These are phyloP conservation scores for Cinchona pubescens DNA, from an alignment of 257 asterid genomes.

Conservation along the genomic window DNA sequence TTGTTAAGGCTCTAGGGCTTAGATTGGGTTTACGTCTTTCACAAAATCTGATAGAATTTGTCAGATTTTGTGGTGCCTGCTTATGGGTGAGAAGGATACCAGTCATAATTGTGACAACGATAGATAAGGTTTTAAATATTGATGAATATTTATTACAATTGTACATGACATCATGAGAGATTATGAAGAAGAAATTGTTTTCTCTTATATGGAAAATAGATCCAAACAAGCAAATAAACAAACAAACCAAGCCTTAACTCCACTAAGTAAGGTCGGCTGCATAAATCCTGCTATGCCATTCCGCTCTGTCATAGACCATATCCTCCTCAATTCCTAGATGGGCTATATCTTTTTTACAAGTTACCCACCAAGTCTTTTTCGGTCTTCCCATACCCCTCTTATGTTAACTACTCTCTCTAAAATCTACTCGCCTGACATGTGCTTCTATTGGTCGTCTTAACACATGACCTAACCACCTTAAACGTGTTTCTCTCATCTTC, in stretches of 20 bases:
- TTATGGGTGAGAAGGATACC: background rate
- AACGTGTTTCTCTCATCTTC: too few relatives aligned
- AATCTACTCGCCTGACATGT: too few relatives aligned
- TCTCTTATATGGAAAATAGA: background rate
- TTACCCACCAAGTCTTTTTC: too few relatives aligned
- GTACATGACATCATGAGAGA: background rate
- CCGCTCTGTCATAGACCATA: too few relatives aligned
- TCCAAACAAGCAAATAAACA: background rate
- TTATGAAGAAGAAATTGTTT: background rate
- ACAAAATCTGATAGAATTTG: background rate
- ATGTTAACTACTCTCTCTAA: too few relatives aligned
- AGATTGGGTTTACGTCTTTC: background rate
- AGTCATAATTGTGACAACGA: background rate
- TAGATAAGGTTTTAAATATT: background rate
- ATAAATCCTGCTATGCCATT: too few relatives aligned
- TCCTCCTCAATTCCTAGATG: too few relatives aligned
- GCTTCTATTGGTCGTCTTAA: too few relatives aligned
- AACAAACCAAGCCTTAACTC: background rate
- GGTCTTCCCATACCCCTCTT: too few relatives aligned
- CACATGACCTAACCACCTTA: too few relatives aligned
- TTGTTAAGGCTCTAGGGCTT: background rate
- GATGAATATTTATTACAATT: background rate
- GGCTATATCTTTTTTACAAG: too few relatives aligned
- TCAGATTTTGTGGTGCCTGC: background rate
- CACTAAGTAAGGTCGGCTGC: too few relatives aligned